Conservation (phyloP, 1,284 basidiomycete genomes). For the Exobasidium rhododendri region DNA sequence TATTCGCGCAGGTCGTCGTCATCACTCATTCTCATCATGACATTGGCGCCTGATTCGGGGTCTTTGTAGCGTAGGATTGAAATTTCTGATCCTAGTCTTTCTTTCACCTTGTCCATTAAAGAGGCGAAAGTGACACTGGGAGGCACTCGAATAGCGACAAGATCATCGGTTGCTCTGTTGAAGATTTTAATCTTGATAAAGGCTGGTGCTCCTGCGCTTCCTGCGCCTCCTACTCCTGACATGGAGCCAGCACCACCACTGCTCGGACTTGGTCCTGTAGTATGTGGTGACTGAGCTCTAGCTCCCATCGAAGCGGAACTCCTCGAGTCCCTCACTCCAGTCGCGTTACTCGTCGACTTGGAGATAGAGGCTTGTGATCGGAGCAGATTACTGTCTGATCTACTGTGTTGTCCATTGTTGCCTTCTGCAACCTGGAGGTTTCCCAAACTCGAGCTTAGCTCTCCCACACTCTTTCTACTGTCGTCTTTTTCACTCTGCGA, state of each 20-base stretch:
- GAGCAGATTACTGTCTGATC: not conserved
- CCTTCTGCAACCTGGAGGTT: not conserved
- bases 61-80: slow-evolving; percentile 70
- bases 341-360: slow-evolving; percentile 13
- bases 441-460: slow-evolving; percentile 3
- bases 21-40: slow-evolving; percentile 65
- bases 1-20: slow-evolving; percentile 73
- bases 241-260: slow-evolving; percentile 21
- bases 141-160: slow-evolving; percentile 95
- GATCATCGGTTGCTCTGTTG: slow-evolving; percentile 81
- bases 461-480: not conserved
- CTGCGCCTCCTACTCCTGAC: slow-evolving; percentile 57
- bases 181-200: slow-evolving; percentile 99
- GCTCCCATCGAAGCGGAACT: slow-evolving; percentile 23
- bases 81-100: slow-evolving; percentile 76
- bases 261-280: slow-evolving; percentile 21
- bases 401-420: not conserved
- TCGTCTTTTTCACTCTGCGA: not conserved
- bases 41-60: slow-evolving; percentile 28
- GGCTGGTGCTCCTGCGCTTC: slow-evolving; percentile 59
- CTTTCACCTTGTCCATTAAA: slow-evolving; percentile 84
- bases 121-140: slow-evolving; percentile 81
- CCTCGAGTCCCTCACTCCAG: slow-evolving; percentile 26
- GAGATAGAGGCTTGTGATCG: slow-evolving; percentile 8
- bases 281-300: slow-evolving; percentile 17